Base-by-base conservation (phyloP, 352 stramenopile genomes). In the Pythium oligandrum region DNA sequence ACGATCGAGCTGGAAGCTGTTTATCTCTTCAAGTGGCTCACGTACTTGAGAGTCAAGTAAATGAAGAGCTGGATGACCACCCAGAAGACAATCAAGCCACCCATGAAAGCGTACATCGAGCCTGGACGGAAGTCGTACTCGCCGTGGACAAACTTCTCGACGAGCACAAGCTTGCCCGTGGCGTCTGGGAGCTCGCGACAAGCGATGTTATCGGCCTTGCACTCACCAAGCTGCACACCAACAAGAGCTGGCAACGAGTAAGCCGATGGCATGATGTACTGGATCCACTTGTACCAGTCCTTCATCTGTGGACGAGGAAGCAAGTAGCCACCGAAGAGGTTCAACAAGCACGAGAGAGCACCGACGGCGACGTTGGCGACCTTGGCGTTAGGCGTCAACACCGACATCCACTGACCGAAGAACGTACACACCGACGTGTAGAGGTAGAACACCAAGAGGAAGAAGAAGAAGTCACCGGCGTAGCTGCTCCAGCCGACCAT, bases 291-390 rank as follows among this genome's bases (percentile, higher is more conserved):
- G 73, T 88, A 88, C n/a, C 68, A 79, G 0, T 17, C 2, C 38
- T 73, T 64, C 77, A 88, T 88, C 3, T 64, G n/a, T 9, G 72
- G 68, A 26, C 68, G 70, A 4, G 77, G 77, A 9, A 85, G 33
- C 26, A 88, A 26, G 57, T 72, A 88, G 4, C 77, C 77, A 2
- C 61, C 65, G 55, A 89, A 89, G 46, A 87, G 39, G 62, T 88
- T 90, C 44, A 87, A 82, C 37, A 87, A 40, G 49, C 70, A 84
- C 36, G 79, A 90, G 1, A 90, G 30, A 0, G 79, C 79, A 36
- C 79, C 76, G 33, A 90, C 75, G 3, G 79, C 79, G 4, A 90
- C 79, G 49, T 87, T 90, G 17, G 76, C 79, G 52, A 90, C 79
- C 71, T 90, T 90, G 47, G 74, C 61, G 56, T 87, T 89, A 4